Evolutionary conservation across 2,329 filamentous ascomycete species (phyloP), one percentile per base, ranked within the genome.

Genomic region (Eurotiales sp.): DNA sequence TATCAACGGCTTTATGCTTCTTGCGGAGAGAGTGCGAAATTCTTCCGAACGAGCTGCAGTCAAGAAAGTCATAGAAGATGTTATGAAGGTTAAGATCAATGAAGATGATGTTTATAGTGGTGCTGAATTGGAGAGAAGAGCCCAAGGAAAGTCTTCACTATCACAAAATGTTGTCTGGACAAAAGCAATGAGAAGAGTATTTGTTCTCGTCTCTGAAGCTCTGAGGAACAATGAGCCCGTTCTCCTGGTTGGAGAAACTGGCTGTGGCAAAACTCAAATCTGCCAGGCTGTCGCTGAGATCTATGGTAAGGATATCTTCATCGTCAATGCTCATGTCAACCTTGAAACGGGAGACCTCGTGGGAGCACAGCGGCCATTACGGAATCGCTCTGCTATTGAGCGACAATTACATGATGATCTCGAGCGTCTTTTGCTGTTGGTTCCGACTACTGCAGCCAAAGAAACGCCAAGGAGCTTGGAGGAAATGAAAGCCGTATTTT

Each of bases 331-430:
- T 2, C 95, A 99, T 69, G 92, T 97, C 60, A 99, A 99, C 58
- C 91, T 93, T 0, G 95, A 99, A 68, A 97, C 95, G 0, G 92
- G 93, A 14, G 93, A 99, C 68, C 77, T 99, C 10, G 97, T 99
- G 58, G 93, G 93, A 57, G 93, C 93, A 3, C 93, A 99, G 68
- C 78, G 93, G 54, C 93, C 93, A 3, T 82, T 97, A 19, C 82
- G 95, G 56, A 97, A 97, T 66, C 83, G 91, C 37, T 82, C 85
- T 12, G 82, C 82, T 1, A 82, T 95, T 29, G 73, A 88, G 30
- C 82, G 86, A 23, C 69, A 81, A 1, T 73, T 97, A 25, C 74
- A 77, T 27, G 67, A 77, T n/a, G 83, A 87, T 60, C 69, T 96
- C 23, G 58, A 70, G 8, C 49, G 56, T 15, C 58, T 82, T 11